Base-by-base conservation (phyloP, 345 rosid genomes). In the Pugionium dolabratum region DNA sequence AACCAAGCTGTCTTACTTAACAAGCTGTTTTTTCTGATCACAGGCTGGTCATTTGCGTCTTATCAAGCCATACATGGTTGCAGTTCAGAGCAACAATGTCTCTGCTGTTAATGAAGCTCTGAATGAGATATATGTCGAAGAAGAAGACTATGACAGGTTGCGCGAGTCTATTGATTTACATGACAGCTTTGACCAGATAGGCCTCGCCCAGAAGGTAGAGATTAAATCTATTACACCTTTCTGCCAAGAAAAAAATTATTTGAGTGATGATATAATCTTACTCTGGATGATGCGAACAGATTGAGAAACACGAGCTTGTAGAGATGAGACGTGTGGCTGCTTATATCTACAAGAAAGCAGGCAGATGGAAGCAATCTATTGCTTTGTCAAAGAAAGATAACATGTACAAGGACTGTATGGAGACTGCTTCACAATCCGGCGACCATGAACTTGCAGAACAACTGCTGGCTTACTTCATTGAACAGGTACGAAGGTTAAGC, bases 261-360 rank as follows among this genome's bases (percentile, higher is more conserved):
- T 37, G 35, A 30, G 48, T 8, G 4, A 25, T 50, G 11, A 36
- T 30, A 30, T 74, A 61, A 61, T 9, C 34, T 47, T 54, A 52
- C 56, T 64, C 57, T 62, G 59, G 44, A 59, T 62, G 71, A 36
- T 56, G 40, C 30, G 28, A 61, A 54, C 85, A 93, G 98, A 88
- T 90, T 54, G 98, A 93, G 90, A 93, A 93, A 74, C 98, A 93
- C 35, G 98, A 93, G 82, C 97, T 93, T 68, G 84, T 93, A 62
- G 98, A 93, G 76, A 93, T 93, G 97, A 86, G 98, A 72, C 97
- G 98, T n/a, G 98, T 93, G 66, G 97, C 97, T 70, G 97, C 99
- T 47, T 94, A 94, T 66, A 90, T 94, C 39, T 94, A 94, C 82
- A 94, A 94, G 69, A 94, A 94, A 79, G 99, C 97, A 0, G 96